These are phyloP conservation scores for Ustulina deusta DNA, from an alignment of 2,329 filamentous ascomycete species.

Conservation along the genomic window DNA sequence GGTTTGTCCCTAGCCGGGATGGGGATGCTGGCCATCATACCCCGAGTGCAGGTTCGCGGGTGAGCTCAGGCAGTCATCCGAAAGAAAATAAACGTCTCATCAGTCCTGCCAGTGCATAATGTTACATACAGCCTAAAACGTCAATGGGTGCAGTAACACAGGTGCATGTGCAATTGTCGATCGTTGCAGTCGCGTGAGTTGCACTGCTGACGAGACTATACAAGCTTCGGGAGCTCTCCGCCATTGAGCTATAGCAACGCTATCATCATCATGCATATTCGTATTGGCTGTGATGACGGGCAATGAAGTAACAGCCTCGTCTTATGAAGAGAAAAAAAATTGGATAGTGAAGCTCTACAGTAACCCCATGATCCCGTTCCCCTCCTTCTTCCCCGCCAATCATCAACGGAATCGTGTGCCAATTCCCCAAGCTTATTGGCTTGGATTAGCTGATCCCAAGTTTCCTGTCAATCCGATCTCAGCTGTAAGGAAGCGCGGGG, in stretches of 20 bases:
- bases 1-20: slow-evolving; percentile 21
- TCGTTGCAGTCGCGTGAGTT: slow-evolving; percentile 28
- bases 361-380: slow-evolving; percentile 12
- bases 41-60: slow-evolving; percentile 22
- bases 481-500: slow-evolving; percentile 27
- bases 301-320: slow-evolving; percentile 31
- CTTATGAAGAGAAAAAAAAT: slow-evolving; percentile 6
- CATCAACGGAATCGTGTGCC: slow-evolving; percentile 17
- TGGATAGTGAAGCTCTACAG: slow-evolving; percentile 18
- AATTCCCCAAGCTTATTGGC: slow-evolving; percentile 31
- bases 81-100: background rate
- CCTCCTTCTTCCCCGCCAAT: slow-evolving; percentile 23
- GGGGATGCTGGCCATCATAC: slow-evolving; percentile 8
- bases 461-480: slow-evolving; percentile 14
- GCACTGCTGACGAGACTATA: slow-evolving; percentile 29
- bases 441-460: slow-evolving; percentile 12
- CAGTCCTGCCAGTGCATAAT: slow-evolving; percentile 8
- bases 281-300: slow-evolving; percentile 35
- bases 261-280: slow-evolving; percentile 26
- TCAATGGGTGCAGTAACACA: slow-evolving; percentile 15
- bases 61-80: slow-evolving; percentile 28
- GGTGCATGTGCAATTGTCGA: slow-evolving; percentile 26
- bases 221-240: slow-evolving; percentile 17
- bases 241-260: slow-evolving; percentile 13
- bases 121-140: slow-evolving; percentile 2